These are phyloP conservation scores for Diaporthe citrichinensis DNA, from an alignment of 2,329 filamentous ascomycete species.

Conservation along the genomic window DNA sequence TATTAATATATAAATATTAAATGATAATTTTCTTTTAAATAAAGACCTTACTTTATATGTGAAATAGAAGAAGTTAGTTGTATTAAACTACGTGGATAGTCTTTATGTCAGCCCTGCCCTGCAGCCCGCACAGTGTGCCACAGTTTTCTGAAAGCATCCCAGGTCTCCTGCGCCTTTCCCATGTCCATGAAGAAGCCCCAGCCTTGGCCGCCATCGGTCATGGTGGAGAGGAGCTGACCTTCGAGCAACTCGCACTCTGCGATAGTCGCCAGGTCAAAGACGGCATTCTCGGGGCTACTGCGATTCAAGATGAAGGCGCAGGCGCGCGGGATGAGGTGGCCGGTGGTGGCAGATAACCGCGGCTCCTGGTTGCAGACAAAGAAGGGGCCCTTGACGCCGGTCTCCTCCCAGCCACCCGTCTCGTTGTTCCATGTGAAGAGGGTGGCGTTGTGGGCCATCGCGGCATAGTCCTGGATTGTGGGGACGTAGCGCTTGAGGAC, in stretches of 20 bases:
- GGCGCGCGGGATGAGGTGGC: conserved; percentile 54
- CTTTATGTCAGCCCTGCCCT: neutral
- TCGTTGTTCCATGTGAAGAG: conserved; percentile 83
- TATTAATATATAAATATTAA: too few relatives aligned
- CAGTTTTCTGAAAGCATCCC: conserved; percentile 17
- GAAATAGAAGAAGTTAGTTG: neutral
- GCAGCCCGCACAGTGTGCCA: conserved; percentile 11
- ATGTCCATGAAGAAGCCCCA: conserved; percentile 26
- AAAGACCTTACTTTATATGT: too few relatives aligned
- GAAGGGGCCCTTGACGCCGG: conserved; percentile 86
- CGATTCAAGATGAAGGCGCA: conserved; percentile 83
- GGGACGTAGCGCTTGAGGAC: conserved; percentile 88
- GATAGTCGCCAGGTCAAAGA: conserved; percentile 73
- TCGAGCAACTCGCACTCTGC: conserved; percentile 69
- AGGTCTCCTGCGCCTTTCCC: conserved; percentile 26
- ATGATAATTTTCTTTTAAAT: too few relatives aligned
- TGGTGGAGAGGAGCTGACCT: conserved; percentile 17
- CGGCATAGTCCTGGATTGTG: conserved; percentile 78
- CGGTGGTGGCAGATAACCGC: conserved; percentile 50
- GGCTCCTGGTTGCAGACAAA: conserved; percentile 82
- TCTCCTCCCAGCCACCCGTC: conserved; percentile 84
- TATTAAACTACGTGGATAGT: neutral
- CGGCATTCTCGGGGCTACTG: conserved; percentile 78
- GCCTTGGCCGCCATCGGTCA: conserved; percentile 4
- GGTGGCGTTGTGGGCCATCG: conserved; percentile 87